phyloP scores from a whole-genome alignment of 2,329 filamentous ascomycete species.

The Laburnicola sp. region DNA sequence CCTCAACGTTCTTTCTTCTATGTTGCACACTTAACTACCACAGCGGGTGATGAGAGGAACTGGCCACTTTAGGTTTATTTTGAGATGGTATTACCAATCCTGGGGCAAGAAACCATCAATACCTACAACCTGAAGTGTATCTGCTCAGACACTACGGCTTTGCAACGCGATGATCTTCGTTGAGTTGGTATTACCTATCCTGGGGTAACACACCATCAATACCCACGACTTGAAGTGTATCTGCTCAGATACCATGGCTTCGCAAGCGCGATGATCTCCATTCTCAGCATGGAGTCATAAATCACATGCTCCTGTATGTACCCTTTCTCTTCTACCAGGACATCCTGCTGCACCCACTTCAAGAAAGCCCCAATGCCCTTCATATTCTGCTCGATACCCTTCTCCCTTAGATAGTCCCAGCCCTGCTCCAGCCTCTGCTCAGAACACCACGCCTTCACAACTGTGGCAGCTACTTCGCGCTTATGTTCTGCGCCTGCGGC shows the following conservation, averaged over 20 bases:
- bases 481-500: constrained; percentile 14
- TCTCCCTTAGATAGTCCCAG: constrained; percentile 30
- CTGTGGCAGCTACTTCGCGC: constrained; percentile 12
- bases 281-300: constrained; percentile 22
- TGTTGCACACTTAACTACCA: too few relatives aligned
- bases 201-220: too few relatives aligned
- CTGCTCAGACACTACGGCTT: constrained; percentile 27
- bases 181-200: too few relatives aligned
- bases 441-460: constrained; percentile 26
- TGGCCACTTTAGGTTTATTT: too few relatives aligned
- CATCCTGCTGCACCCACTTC: constrained; percentile 31
- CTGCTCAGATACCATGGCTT: constrained; percentile 27
- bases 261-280: constrained; percentile 29
- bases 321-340: constrained; percentile 27
- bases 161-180: constrained; percentile 29
- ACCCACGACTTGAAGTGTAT: too few relatives aligned
- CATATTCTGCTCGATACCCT: constrained; percentile 14
- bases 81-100: too few relatives aligned
- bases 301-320: constrained; percentile 24
- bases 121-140: too few relatives aligned
- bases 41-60: too few relatives aligned
- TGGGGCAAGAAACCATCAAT: too few relatives aligned
- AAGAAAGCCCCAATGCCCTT: constrained; percentile 22
- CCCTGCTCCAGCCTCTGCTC: constrained; percentile 30
- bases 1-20: too few relatives aligned